Conservation (phyloP, 495 filamentous ascomycete species). For the Hyaloscypha finlandica region DNA sequence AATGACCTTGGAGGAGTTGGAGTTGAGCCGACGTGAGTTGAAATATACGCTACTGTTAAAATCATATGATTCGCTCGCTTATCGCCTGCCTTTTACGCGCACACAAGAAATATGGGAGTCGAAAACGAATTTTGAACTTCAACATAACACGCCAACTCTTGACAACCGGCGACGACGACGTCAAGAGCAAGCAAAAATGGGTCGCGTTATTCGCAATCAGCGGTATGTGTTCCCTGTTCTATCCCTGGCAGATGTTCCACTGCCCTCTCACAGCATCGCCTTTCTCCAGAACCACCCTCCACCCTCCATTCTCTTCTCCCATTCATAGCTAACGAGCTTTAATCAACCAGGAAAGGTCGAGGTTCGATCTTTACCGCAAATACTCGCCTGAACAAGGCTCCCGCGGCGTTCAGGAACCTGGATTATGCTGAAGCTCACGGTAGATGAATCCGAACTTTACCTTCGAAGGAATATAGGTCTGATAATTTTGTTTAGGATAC, state of each 20-base stretch:
- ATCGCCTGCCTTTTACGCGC: too few species aligned
- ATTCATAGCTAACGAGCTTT: not conserved
- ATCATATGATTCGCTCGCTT: not conserved
- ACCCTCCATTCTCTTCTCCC: not conserved
- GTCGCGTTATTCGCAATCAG: slow-evolving; percentile 93
- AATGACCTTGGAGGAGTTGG: too few species aligned
- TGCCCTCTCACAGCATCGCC: not conserved
- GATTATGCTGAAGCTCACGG: slow-evolving; percentile 96
- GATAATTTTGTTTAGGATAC: slow-evolving; percentile 48
- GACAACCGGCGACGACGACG: slow-evolving; percentile 4
- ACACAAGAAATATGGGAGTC: too few species aligned
- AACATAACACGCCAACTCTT: slow-evolving; percentile 17
- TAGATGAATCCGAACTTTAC: too few species aligned
- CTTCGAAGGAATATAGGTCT: too few species aligned
- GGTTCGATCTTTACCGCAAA: slow-evolving; percentile 90
- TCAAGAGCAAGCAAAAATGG: slow-evolving; percentile 47
- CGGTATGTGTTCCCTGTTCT: slow-evolving; percentile 55
- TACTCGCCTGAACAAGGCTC: slow-evolving; percentile 82
- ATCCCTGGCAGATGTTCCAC: not conserved
- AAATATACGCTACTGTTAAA: not conserved
- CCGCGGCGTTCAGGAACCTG: slow-evolving; percentile 89
- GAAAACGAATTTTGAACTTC: slow-evolving; percentile 10
- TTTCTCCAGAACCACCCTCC: not conserved
- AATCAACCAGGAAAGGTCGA: not conserved
- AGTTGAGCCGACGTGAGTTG: too few species aligned